Evolutionary conservation across 805 yeast species (phyloP).

Genomic region (Zygoascus ofunaensis): DNA sequence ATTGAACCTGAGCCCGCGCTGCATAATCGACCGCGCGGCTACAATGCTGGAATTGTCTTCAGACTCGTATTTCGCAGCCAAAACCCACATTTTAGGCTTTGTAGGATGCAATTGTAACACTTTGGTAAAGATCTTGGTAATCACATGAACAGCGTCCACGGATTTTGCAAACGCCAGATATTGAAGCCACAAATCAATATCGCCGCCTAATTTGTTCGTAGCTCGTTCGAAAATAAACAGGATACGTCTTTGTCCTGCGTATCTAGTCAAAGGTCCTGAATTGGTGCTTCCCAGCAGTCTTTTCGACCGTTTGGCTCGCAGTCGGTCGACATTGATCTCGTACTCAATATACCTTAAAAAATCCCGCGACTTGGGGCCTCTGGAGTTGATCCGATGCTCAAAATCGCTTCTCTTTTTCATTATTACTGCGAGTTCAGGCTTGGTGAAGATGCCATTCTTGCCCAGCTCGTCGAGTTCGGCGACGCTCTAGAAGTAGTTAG

Average conservation of each 20-base stretch:
- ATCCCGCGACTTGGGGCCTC: conserved; percentile 74
- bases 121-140: conserved; percentile 56
- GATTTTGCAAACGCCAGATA: conserved; percentile 49
- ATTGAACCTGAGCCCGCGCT: conserved; percentile 77
- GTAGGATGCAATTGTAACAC: conserved; percentile 84
- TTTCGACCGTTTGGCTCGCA: conserved; percentile 61
- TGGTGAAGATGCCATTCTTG: conserved; percentile 70
- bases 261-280: conserved; percentile 49
- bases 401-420: conserved; percentile 93
- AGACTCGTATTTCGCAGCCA: conserved; percentile 90
- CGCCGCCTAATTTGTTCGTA: conserved; percentile 67
- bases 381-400: conserved; percentile 78
- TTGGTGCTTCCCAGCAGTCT: conserved; percentile 51
- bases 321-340: conserved; percentile 68
- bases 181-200: conserved; percentile 66
- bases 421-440: conserved; percentile 70
- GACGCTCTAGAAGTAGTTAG: conserved; percentile 5
- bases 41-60: conserved; percentile 81
- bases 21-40: conserved; percentile 80
- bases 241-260: conserved; percentile 77
- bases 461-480: conserved; percentile 77
- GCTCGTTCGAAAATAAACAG: conserved; percentile 79
- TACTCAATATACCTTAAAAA: conserved; percentile 70
- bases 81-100: conserved; percentile 82
- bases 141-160: conserved; percentile 24